These are phyloP conservation scores for Alternaria sp. DNA, from an alignment of 2,329 filamentous ascomycete genomes.

Conservation along the genomic window DNA sequence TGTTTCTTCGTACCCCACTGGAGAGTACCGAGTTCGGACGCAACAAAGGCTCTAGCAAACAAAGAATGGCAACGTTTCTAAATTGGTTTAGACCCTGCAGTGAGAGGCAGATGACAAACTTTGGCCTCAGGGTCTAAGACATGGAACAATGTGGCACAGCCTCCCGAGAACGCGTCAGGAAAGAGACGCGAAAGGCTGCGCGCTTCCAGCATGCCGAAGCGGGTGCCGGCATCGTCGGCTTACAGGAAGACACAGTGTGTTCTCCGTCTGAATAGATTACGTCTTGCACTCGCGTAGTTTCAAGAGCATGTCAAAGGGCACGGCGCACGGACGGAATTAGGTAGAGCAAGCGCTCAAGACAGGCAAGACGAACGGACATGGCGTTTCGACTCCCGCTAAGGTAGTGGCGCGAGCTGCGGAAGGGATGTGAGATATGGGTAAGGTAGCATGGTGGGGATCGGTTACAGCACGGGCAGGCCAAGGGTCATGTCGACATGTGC, in stretches of 20 bases:
- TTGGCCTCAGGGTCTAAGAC: conserved; percentile 40
- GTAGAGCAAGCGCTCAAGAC: conserved; percentile 11
- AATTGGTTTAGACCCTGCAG: conserved; percentile 38
- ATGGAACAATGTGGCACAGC: conserved; percentile 38
- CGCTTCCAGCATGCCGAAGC: conserved; percentile 5
- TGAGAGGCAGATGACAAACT: conserved; percentile 41
- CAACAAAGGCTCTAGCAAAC: conserved; percentile 5
- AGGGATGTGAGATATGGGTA: conserved; percentile 45
- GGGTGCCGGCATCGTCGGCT: background rate
- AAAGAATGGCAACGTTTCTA: conserved; percentile 18
- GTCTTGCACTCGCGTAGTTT: conserved; percentile 5
- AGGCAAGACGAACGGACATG: conserved; percentile 33
- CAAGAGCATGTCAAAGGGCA: conserved; percentile 6
- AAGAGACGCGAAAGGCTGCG: conserved; percentile 10
- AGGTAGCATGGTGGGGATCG: conserved; percentile 44
- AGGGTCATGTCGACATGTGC: conserved; percentile 24
- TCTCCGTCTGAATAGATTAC: background rate
- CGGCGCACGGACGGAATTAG: conserved; percentile 6
- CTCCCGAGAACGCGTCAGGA: conserved; percentile 31
- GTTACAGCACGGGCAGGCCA: conserved; percentile 38
- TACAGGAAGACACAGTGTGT: background rate
- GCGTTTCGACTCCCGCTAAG: conserved; percentile 41
- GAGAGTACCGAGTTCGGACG: conserved; percentile 11
- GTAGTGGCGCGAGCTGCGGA: conserved; percentile 42
- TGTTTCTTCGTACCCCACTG: conserved; percentile 4